A percentile compares a stretch with the other conserved stretches of the same genome.
Evolutionary conservation across 192 early-diverging fungal species (phyloP).

Genomic region (Coemansia sp.): DNA sequence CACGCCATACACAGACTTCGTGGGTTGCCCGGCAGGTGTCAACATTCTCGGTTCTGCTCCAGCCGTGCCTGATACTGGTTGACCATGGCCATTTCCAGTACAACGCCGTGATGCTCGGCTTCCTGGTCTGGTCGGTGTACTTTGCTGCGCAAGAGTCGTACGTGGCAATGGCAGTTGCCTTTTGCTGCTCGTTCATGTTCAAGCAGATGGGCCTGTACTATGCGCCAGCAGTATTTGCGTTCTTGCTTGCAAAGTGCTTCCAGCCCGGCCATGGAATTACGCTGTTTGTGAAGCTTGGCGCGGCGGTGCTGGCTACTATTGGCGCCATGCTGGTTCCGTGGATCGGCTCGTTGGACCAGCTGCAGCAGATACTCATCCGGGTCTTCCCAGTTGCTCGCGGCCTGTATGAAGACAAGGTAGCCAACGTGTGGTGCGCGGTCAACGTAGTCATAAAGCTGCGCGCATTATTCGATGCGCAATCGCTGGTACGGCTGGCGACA

Average conservation of each 20-base stretch:
- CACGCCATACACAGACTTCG: slow-evolving; percentile 1
- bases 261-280: slow-evolving; percentile 8
- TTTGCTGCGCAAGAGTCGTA: slow-evolving; percentile 63
- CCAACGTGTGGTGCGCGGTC: slow-evolving; percentile 95
- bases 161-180: slow-evolving; percentile 72
- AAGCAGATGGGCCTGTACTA: slow-evolving; percentile 99
- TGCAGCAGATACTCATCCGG: slow-evolving; percentile 75
- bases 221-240: slow-evolving; percentile 87
- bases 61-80: slow-evolving; percentile 87
- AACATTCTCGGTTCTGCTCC: slow-evolving; percentile 67
- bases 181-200: slow-evolving; percentile 82
- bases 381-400: slow-evolving; percentile 93
- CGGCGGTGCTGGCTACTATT: slow-evolving; percentile 72
- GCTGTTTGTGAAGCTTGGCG: slow-evolving; percentile 68
- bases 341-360: slow-evolving; percentile 56
- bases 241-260: slow-evolving; percentile 76
- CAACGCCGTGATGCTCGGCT: slow-evolving; percentile 96
- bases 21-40: slow-evolving; percentile 40
- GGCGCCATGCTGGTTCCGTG: slow-evolving; percentile 68
- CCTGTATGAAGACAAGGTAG: slow-evolving; percentile 98
- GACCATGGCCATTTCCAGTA: slow-evolving; percentile 99
- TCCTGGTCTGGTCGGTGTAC: slow-evolving; percentile 73
- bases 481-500: slow-evolving; percentile 69
- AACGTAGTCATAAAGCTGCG: slow-evolving; percentile 84
- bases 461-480: slow-evolving; percentile 57